A percentile compares a stretch with the other conserved stretches of the same genome.
These are phyloP conservation scores for Yamadazyma membranifaciens DNA, from an alignment of 1,139 yeast species.

Conservation along the genomic window DNA sequence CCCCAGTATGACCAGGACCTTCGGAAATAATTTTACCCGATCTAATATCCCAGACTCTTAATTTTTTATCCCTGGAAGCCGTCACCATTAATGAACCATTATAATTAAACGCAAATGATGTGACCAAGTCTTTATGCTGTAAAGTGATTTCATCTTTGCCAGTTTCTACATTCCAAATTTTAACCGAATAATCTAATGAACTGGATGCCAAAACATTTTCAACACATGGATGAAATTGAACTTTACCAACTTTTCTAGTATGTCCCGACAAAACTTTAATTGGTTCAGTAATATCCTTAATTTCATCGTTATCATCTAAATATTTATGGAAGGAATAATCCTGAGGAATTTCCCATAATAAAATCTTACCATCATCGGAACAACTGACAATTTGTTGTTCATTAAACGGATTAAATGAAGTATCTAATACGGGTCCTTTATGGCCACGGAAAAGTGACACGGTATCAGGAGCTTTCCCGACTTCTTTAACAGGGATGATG, in stretches of 20 bases:
- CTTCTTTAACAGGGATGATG: conserved; percentile 78
- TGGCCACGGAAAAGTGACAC: conserved; percentile 95
- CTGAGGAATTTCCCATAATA: conserved; percentile 83
- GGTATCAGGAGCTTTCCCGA: conserved; percentile 92
- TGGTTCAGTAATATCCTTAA: conserved; percentile 69
- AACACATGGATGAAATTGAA: conserved; percentile 86
- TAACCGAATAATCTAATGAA: conserved; percentile 86
- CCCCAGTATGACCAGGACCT: conserved; percentile 90
- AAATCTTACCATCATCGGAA: conserved; percentile 89
- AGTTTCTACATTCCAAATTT: conserved; percentile 81
- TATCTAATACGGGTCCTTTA: conserved; percentile 90
- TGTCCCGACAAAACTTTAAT: conserved; percentile 76
- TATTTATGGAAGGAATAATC: conserved; percentile 68
- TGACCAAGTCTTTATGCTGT: conserved; percentile 84
- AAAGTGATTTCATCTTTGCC: conserved; percentile 72
- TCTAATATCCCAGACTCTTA: conserved; percentile 90
- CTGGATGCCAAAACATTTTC: conserved; percentile 83
- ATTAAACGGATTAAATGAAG: conserved; percentile 91
- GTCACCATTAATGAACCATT: conserved; percentile 87
- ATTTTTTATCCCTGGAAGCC: conserved; percentile 85
- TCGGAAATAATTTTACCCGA: conserved; percentile 71
- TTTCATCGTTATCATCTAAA: conserved; percentile 58
- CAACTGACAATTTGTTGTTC: conserved; percentile 74
- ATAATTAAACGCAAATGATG: conserved; percentile 86
- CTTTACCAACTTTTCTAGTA: conserved; percentile 90